Base-by-base conservation (phyloP, 169 alveolate species). In the Eimeria acervulina region DNA sequence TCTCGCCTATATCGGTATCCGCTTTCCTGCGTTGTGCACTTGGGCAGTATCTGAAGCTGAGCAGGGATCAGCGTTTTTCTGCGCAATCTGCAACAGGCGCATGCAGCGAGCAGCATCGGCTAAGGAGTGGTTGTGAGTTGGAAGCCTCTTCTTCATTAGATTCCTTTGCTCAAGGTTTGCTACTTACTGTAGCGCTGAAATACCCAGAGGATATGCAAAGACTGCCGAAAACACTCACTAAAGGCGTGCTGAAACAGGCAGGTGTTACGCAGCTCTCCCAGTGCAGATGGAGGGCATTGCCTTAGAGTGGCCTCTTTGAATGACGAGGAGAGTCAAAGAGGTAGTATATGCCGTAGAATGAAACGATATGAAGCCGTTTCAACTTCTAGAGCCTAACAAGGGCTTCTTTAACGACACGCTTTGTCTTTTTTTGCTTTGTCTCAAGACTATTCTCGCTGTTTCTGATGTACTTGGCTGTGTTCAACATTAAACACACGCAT, bases 11-110 rank as follows among this genome's bases (percentile, higher is more conserved):
- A 2, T 81, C 51, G 5, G 44, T 15, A 17, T 6, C 90, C 3
- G 26, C 28, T 31, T 47, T 81, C 66, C 44, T 81, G 44, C 33
- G 90, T 15, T 81, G 90, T 28, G 90, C 90, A 23, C 90, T 81
- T 47, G 63, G 28, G 72, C 90, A 51, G n/a, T 52, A 47, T 10
- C 15, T 42, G 44, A 44, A 81, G 19, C 90, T n/a, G 44, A 17
- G 33, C 33, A 81, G 26, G 44, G 2, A 15, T 21, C 78, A 68
- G 44, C 38, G 61, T 23, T 44, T 76, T 23, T 1, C 15, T 8
- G 8, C 13, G 87, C 52, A 38, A 12, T 0, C 87, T 38, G 28
- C 31, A 81, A n/a, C 2, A 28, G 70, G n/a, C 15, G 19, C 51
- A 26, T 42, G 42, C 55, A 78, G 66, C 6, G n/a, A 42, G 55